These are phyloP conservation scores for Flaveria robusta DNA, from an alignment of 129 eudicot species.

Conservation along the genomic window DNA sequence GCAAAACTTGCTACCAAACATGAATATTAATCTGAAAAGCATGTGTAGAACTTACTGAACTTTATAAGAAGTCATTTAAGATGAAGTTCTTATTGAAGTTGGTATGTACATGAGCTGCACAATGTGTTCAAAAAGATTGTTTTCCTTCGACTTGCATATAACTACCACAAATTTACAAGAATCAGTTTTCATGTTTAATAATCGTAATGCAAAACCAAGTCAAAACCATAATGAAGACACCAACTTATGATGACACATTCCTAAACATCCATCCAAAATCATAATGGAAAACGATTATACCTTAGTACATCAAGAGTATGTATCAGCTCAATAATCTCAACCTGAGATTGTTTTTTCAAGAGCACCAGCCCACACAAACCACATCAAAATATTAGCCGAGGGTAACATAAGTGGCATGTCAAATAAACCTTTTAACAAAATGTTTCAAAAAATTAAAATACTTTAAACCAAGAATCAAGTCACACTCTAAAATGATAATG, in stretches of 20 bases:
- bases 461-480: too few relatives aligned
- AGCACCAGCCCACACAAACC: constrained; percentile 66
- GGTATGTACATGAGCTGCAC: not conserved
- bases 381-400: constrained; percentile 29
- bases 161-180: too few relatives aligned
- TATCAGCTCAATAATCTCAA: constrained; percentile 78
- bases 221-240: not conserved
- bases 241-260: not conserved
- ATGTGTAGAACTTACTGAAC: constrained; percentile 4
- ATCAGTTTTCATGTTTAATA: too few relatives aligned
- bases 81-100: not conserved
- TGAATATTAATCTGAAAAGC: not conserved
- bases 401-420: not conserved
- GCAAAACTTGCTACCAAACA: not conserved
- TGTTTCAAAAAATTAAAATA: too few relatives aligned
- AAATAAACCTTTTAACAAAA: too few relatives aligned
- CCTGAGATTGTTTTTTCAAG: constrained; percentile 85
- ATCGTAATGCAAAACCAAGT: too few relatives aligned
- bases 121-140: too few relatives aligned
- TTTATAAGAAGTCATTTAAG: constrained; percentile 15
- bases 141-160: too few relatives aligned
- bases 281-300: constrained; percentile 34
- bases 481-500: too few relatives aligned
- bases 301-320: constrained; percentile 74
- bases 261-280: not conserved